Base-by-base conservation (phyloP, 73 alveolate genomes). In the Paraurostyla sp. region DNA sequence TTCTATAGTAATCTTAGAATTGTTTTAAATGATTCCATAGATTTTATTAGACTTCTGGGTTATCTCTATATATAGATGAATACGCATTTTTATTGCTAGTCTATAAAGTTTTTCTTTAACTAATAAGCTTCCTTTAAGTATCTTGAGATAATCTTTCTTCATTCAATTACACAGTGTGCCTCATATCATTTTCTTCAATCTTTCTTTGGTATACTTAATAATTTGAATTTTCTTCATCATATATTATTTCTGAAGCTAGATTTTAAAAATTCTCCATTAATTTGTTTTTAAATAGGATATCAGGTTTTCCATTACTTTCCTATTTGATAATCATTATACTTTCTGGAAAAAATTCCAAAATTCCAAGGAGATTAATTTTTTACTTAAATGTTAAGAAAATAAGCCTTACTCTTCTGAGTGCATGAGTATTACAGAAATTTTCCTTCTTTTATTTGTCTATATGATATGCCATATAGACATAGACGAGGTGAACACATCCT, bases 281-380 rank as follows among this genome's bases (percentile, higher is more conserved):
- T 15, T 65, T 58, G 41, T 65, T 65, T 65, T 65, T 65, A 65
- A 38, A 58, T 58, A 65, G 35, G 18, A 65, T 65, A 18, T 65
- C 1, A 18, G 82, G 82, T 7, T 32, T 16, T 6, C 25, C 82
- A 7, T 65, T 58, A 7, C 41, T 38, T 22, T 25, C 29, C 58
- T 30, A 15, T 16, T 56, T 38, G 16, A 65, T 36, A 23, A 65
- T 65, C 56, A 65, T 9, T 65, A 65, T 18, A 22, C 60, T 56
- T 15, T 65, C 82, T 65, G 82, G 82, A 22, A 65, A 65, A 15
- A 65, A 22, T 36, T 65, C 41, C 58, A 65, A 35, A 22, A 65
- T 65, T 65, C 41, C 82, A 65, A 65, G 35, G 15, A 65, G 36
- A 22, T 65, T 65, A 38, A 38, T 15, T 30, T 65, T 65, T 65